phyloP scores from a whole-genome alignment of 352 stramenopile genomes.

The Phytopythium cucurbitacearum region DNA sequence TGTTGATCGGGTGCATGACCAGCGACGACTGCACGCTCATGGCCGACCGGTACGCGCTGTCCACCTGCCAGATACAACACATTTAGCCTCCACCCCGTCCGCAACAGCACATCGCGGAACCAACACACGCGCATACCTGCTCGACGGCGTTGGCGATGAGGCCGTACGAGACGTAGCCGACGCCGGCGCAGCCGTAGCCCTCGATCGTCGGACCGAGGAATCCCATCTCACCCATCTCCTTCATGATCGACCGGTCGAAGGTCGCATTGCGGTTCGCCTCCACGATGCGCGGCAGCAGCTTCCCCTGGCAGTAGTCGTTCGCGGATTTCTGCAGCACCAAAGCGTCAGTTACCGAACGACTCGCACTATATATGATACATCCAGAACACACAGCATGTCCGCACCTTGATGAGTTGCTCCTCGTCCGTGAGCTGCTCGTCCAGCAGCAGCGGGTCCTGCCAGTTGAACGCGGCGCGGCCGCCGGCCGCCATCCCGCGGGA shows the following conservation, averaged over 20 bases:
- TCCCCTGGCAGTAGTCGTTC: conserved; percentile 91
- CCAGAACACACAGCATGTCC: conserved; percentile 2
- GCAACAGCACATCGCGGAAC: conserved; percentile 3
- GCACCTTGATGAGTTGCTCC: conserved; percentile 88
- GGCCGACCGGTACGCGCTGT: conserved; percentile 95
- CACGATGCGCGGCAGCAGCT: conserved; percentile 92
- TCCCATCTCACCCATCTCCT: conserved; percentile 92
- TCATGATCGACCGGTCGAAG: conserved; percentile 94
- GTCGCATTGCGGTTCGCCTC: conserved; percentile 93
- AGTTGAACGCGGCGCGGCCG: conserved; percentile 61
- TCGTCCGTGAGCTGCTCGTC: conserved; percentile 85
- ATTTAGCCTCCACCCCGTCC: neutral
- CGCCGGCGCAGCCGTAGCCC: conserved; percentile 92
- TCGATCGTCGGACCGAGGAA: conserved; percentile 94
- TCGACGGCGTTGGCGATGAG: conserved; percentile 97
- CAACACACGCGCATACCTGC: conserved; percentile 23
- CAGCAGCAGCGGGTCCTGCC: conserved; percentile 77
- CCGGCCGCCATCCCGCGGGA: conserved; percentile 39
- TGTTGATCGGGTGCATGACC: conserved; percentile 98
- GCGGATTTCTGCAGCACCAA: conserved; percentile 78
- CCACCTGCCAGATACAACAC: conserved; percentile 46
- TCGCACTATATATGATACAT: neutral
- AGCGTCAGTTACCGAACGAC: neutral
- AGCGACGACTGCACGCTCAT: conserved; percentile 98
- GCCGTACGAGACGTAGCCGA: conserved; percentile 96